These are phyloP conservation scores for Lactarius trivialis DNA, from an alignment of 768 basidiomycete species.

Conservation along the genomic window DNA sequence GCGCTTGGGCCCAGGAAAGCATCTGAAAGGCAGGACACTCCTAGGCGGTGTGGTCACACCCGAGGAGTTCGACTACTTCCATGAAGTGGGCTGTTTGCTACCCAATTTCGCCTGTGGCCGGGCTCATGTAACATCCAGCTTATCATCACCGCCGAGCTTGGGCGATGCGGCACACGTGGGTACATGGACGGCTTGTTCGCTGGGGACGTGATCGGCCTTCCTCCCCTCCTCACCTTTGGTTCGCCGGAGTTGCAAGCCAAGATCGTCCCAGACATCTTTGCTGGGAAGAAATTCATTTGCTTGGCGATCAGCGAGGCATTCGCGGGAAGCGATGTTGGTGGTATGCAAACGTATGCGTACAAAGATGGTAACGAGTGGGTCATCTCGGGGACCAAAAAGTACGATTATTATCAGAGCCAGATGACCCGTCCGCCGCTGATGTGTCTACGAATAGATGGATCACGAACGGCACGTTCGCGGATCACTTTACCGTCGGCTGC, in stretches of 20 bases:
- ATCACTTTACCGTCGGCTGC: conserved; percentile 80
- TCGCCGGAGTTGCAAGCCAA: conserved; percentile 62
- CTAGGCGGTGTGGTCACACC: conserved; percentile 74
- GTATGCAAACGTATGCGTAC: conserved; percentile 78
- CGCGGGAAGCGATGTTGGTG: conserved; percentile 80
- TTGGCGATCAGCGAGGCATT: conserved; percentile 93
- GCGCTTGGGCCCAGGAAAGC: conserved; percentile 87
- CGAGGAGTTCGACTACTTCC: conserved; percentile 92
- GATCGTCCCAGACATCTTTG: conserved; percentile 67
- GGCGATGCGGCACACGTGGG: conserved; percentile 77
- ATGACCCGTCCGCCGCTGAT: background rate
- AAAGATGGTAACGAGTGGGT: conserved; percentile 84
- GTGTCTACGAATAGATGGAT: conserved; percentile 58
- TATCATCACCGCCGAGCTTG: conserved; percentile 76
- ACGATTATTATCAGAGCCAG: conserved; percentile 18
- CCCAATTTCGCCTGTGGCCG: background rate
- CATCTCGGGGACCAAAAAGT: conserved; percentile 93
- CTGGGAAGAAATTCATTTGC: conserved; percentile 78
- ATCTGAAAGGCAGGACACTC: conserved; percentile 69
- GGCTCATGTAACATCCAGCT: conserved; percentile 37
- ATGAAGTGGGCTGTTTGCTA: conserved; percentile 49
- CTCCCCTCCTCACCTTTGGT: conserved; percentile 85
- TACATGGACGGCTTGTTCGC: conserved; percentile 83
- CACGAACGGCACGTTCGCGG: conserved; percentile 78
- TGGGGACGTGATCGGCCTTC: conserved; percentile 80